These are phyloP conservation scores for Trichophyton benhamiae DNA, from an alignment of 2,329 filamentous ascomycete genomes.

Conservation along the genomic window DNA sequence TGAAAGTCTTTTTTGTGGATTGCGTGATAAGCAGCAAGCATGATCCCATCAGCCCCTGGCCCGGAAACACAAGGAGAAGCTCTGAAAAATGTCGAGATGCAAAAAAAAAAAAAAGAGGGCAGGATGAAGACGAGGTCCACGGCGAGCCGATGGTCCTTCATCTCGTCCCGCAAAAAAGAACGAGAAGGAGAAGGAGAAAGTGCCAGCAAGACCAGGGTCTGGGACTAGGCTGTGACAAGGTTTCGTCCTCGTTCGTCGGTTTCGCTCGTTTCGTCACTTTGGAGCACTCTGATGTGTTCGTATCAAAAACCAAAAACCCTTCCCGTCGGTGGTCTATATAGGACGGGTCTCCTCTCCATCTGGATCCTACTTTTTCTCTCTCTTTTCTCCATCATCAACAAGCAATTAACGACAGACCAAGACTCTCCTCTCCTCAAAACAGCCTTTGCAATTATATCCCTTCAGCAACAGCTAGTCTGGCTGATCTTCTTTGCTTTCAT, in stretches of 20 bases:
- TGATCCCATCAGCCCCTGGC: conserved; percentile 18
- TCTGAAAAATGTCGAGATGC: neutral
- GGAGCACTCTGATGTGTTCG: neutral
- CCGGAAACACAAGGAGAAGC: neutral
- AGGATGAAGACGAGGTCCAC: neutral
- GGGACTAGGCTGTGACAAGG: neutral
- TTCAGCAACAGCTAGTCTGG: conserved; percentile 1
- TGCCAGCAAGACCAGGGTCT: neutral
- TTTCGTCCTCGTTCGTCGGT: neutral
- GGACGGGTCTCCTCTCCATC: conserved; percentile 20
- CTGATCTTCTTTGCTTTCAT: conserved; percentile 5
- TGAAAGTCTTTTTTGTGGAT: conserved; percentile 14
- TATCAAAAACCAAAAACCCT: neutral
- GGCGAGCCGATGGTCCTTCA: conserved; percentile 4
- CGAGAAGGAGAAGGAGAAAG: neutral
- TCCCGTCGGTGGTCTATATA: conserved; percentile 19
- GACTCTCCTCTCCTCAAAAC: conserved; percentile 11
- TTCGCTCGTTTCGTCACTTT: neutral
- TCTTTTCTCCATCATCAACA: conserved; percentile 14
- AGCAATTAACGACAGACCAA: conserved; percentile 8
- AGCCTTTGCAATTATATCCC: conserved; percentile 4
- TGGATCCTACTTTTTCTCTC: conserved; percentile 16
- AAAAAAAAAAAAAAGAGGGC: neutral
- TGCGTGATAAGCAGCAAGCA: conserved; percentile 28
- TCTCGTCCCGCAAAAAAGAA: neutral